Base-by-base conservation (phyloP, 345 rosid species). In the Anacardium occidentale region DNA sequence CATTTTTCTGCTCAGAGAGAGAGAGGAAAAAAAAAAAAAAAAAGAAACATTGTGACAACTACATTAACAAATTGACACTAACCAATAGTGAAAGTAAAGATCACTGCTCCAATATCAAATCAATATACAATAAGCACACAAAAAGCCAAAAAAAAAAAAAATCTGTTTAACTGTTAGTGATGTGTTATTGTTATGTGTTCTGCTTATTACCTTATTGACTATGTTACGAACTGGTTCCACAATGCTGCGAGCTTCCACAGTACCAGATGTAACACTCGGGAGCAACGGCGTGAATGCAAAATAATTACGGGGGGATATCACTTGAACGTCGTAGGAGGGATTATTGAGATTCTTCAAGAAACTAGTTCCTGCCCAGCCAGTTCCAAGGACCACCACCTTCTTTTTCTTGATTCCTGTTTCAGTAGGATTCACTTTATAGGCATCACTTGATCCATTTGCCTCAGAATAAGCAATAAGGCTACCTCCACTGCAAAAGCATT, bases 261-360 rank as follows among this genome's bases (percentile, higher is more conserved):
- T 96, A 52, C 98, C 99, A 62, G 93, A 89, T 4, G 99, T 96
- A 72, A 93, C 97, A 62, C 96, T 96, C 2, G 99, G 98, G 20
- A 96, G 76, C 91, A 96, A 77, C n/a, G 99, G 98, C 73, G 99
- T 95, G 86, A 95, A 95, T 3, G 98, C 93, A 80, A 95, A 95
- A 86, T 93, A 95, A 83, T 95, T 93, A 25, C 98, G 92, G 71
- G 99, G 99, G 1, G 99, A 95, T 62, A 93, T 84, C 72, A 96
- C 86, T 82, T 87, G 93, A 78, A 96, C 91, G 70, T 96, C 97
- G 52, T 93, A 96, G 0, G 73, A 66, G n/a, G 96, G 75, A 73
- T 81, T 76, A 57, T 90, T 75, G 48, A 96, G 75, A 65, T 82
- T 87, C 91, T 86, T 91, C 83, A 93, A 73, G 85, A 96, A 93